These are phyloP conservation scores for Cyberlindnera xylosilytica DNA, from an alignment of 805 yeast species.

Conservation along the genomic window DNA sequence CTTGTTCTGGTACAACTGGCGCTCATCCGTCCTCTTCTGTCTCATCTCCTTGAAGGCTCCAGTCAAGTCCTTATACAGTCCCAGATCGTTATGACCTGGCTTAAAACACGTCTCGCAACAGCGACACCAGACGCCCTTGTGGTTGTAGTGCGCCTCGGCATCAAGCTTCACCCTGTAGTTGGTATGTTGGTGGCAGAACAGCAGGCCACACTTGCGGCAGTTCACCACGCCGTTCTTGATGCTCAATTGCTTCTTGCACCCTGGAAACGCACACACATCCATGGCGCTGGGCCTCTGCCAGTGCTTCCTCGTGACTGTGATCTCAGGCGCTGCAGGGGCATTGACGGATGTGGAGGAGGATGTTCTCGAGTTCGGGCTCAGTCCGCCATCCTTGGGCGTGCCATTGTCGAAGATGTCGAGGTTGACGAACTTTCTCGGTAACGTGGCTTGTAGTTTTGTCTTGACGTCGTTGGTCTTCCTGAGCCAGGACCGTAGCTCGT, in stretches of 20 bases:
- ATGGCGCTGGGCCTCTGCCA: constrained; percentile 52
- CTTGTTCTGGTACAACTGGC: constrained; percentile 50
- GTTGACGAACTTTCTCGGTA: constrained; percentile 38
- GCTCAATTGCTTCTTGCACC: constrained; percentile 43
- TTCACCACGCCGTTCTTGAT: constrained; percentile 58
- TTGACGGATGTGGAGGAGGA: constrained; percentile 11
- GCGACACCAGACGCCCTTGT: constrained; percentile 62
- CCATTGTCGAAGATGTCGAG: constrained; percentile 48
- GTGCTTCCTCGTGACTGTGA: constrained; percentile 43
- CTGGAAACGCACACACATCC: constrained; percentile 38
- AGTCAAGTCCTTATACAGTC: constrained; percentile 45
- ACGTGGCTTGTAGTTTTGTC: constrained; percentile 33
- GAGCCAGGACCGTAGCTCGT: constrained; percentile 43
- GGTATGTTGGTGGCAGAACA: constrained; percentile 68
- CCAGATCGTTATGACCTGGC: constrained; percentile 51
- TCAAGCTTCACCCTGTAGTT: constrained; percentile 49
- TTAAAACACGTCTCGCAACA: constrained; percentile 66
- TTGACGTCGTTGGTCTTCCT: constrained; percentile 38
- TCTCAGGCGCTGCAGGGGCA: constrained; percentile 26
- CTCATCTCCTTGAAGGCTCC: constrained; percentile 40
- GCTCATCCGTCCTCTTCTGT: constrained; percentile 40
- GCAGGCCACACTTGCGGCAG: constrained; percentile 73
- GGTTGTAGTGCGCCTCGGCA: constrained; percentile 44
- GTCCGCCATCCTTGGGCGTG: constrained; percentile 7
- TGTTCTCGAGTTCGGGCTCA: constrained; percentile 18